Percentiles rank a stretch among this genome's conserved stretches.
These are phyloP conservation scores for Vinca major DNA, from an alignment of 305 asterid genomes.

Conservation along the genomic window DNA sequence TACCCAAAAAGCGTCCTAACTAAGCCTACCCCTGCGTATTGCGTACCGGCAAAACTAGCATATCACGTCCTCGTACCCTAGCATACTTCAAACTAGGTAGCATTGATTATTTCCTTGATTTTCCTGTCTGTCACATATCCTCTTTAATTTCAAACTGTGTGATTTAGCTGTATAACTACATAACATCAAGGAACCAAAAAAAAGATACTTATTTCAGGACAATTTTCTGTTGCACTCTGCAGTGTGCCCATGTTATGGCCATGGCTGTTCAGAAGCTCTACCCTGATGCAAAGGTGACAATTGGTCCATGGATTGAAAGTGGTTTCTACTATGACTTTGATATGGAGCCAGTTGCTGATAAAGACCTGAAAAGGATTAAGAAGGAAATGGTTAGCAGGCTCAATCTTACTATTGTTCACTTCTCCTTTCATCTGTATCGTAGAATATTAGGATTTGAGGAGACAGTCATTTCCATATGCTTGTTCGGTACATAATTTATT, in stretches of 20 bases:
- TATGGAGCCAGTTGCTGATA: slow-evolving; percentile 80
- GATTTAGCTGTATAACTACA: background rate
- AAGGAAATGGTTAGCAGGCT: slow-evolving; percentile 75
- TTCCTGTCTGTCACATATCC: background rate
- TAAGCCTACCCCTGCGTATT: too few relatives aligned
- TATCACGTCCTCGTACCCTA: too few relatives aligned
- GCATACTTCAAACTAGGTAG: too few relatives aligned
- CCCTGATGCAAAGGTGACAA: slow-evolving; percentile 87
- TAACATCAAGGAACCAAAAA: background rate
- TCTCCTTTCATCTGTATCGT: slow-evolving; percentile 7
- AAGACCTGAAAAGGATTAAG: slow-evolving; percentile 82
- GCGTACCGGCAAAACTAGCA: too few relatives aligned
- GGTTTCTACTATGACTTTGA: slow-evolving; percentile 96
- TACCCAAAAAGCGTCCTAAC: too few relatives aligned
- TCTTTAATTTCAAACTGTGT: background rate
- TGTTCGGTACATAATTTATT: slow-evolving; percentile 28
- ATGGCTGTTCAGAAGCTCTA: slow-evolving; percentile 95
- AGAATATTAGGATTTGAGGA: background rate
- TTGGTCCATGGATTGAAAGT: slow-evolving; percentile 93
- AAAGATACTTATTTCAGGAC: background rate
- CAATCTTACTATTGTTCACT: slow-evolving; percentile 6
- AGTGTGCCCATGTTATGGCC: slow-evolving; percentile 99
- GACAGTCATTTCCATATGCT: slow-evolving; percentile 12
- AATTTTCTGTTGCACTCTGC: slow-evolving; percentile 19
- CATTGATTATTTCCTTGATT: too few relatives aligned